Base-by-base conservation (phyloP, 176 grass and related monocot genomes). In the Musa itinerans region DNA sequence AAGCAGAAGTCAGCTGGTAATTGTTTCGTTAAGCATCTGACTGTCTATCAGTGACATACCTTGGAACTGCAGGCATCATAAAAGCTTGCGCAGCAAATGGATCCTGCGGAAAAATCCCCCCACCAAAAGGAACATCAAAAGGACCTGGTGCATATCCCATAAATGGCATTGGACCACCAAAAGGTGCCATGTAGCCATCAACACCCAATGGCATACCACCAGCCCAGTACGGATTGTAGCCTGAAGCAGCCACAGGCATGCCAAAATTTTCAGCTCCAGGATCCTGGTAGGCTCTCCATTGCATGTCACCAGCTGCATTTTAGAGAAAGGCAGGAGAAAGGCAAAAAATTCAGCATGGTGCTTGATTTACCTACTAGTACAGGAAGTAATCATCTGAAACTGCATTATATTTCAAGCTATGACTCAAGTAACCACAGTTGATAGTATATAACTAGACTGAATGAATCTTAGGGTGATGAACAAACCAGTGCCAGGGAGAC, bases 11-110 rank as follows among this genome's bases (percentile, higher is more conserved):
- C 53, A 8, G 4, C 21, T 54, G 26, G 23, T 14, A 73, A 74
- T 21, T 7, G 21, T 16, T 56, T 29, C 5, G 15, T 27, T 27
- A 57, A 55, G 5, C 14, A 56, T 25, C 53, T 29, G 9, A 43
- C 24, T 57, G 24, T 52, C 54, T 13, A 78, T 64, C 78, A 80
- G 73, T 19, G 54, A 78, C 79, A 76, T 89, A 99, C 88, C 96
- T 94, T 78, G 86, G 91, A 81, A 89, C 79, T 82, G 70, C 66
- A 71, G 89, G 91, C 86, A 99, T 92, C 91, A 99, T 92, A 80
- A 89, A 89, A 85, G 72, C 81, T 56, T 83, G 96, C 14, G 83
- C 79, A 78, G 91, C 86, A 87, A 99, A 99, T 77, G 86, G 91
- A 89, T 99, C 96, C 58, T 88, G 96, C 22, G 85, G 88, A 51